Evolutionary conservation across 2,329 filamentous ascomycete genomes (phyloP).

Genomic region (Ascochyta viciae-villosae): DNA sequence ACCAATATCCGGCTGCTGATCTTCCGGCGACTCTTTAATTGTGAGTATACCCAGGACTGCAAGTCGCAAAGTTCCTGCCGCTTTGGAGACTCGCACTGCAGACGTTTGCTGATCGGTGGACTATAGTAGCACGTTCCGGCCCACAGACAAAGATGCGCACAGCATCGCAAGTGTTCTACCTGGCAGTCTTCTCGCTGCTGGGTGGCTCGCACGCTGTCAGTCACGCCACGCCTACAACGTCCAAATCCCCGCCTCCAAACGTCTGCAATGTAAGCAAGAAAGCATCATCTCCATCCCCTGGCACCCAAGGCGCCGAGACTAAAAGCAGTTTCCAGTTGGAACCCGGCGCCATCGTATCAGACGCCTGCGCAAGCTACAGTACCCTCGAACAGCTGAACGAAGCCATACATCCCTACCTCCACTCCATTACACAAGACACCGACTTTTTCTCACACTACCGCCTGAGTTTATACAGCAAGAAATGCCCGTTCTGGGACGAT

Average conservation of each 20-base stretch:
- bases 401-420: constrained; percentile 76
- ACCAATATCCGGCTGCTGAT: constrained; percentile 26
- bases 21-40: constrained; percentile 18
- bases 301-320: constrained; percentile 36
- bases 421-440: constrained; percentile 82
- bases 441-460: constrained; percentile 99
- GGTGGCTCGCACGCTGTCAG: constrained; percentile 54
- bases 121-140: constrained; percentile 23
- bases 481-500: constrained; percentile 96
- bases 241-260: constrained; percentile 51
- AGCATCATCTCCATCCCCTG: constrained; percentile 27
- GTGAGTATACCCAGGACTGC: constrained; percentile 11
- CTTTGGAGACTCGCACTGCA: constrained; percentile 27
- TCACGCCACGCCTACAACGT: constrained; percentile 48
- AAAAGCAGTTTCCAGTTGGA: constrained; percentile 71
- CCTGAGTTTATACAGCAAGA: constrained; percentile 91
- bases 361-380: constrained; percentile 92
- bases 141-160: constrained; percentile 55
- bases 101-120: constrained; percentile 46
- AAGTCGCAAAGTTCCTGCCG: constrained; percentile 3
- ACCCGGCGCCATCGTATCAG: constrained; percentile 85
- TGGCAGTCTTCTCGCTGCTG: constrained; percentile 67
- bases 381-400: constrained; percentile 86
- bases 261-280: constrained; percentile 63
- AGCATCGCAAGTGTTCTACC: constrained; percentile 64